Base-by-base conservation (phyloP, 306 rosid genomes). In the Lotus japonicus region DNA sequence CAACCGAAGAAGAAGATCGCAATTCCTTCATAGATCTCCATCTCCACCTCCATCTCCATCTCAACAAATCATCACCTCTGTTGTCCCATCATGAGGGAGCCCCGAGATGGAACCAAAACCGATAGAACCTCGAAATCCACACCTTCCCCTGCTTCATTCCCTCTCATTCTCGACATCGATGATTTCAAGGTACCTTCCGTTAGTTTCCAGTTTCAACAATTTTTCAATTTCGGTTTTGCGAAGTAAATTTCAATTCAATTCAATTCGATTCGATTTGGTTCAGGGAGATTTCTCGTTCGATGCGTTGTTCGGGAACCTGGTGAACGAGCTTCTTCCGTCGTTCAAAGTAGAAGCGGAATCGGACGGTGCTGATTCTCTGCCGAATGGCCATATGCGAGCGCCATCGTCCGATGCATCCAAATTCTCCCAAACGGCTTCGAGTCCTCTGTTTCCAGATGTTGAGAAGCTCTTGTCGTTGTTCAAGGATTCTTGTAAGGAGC, bases 261-360 rank as follows among this genome's bases (percentile, higher is more conserved):
- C 33, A 5, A 26, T 26, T 26, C n/a, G 7, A 6, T 14, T 64
- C n/a, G 26, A 21, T 64, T 36, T 57, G 54, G 38, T 28, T 58
- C 51, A 94, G 98, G 98, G 97, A 3, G 90, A 88, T n/a, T 94
- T 94, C 80, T 94, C 98, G 33, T 94, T 94, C 72, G 98, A 94
- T 70, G 89, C 96, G 10, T 79, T 90, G 79, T 94, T 94, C 61
- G 98, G 98, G 54, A 94, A 85, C 79, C 80, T 94, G 71, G 98
- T 94, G 67, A 88, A 79, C 33, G 96, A 86, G 61, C 97, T 88
- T 54, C 98, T 94, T 61, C 98, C 98, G 1, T 79, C 92, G 6
- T 94, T 88, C 82, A 89, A 71, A 79, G 82, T 85, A 56, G 96
- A 88, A 42, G 52, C 86, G 5, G 97, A 90, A 75, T 26, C 78